Evolutionary conservation across 179 eudicot species (phyloP).

Genomic region (Silene noctiflora): DNA sequence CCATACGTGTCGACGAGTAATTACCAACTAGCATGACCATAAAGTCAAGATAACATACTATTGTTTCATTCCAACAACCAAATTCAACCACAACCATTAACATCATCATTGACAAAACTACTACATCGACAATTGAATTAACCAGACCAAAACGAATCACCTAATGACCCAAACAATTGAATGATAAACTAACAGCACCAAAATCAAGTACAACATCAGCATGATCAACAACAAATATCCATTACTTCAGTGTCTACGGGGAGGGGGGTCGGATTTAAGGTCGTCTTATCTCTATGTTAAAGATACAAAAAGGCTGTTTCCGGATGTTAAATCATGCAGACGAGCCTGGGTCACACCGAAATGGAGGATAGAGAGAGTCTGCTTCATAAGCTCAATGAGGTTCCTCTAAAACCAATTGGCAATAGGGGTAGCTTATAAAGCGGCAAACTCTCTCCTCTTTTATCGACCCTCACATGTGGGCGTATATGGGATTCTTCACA

Average conservation of each 20-base stretch:
- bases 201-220: background rate
- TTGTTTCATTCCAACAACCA: background rate
- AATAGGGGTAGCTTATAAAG: too few species aligned
- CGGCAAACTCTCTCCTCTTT: too few species aligned
- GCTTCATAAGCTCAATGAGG: too few species aligned
- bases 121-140: too few species aligned
- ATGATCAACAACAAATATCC: conserved; percentile 8
- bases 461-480: too few species aligned
- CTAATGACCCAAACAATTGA: background rate
- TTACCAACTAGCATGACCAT: background rate
- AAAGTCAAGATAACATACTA: background rate
- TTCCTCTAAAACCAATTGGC: too few species aligned
- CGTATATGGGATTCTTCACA: too few species aligned
- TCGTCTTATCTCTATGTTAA: too few species aligned
- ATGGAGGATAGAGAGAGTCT: too few species aligned
- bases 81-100: conserved; percentile 11
- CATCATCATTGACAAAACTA: background rate
- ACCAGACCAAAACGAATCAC: background rate
- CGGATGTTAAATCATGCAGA: too few species aligned
- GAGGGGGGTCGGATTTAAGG: too few species aligned
- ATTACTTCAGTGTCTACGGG: background rate
- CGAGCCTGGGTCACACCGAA: too few species aligned
- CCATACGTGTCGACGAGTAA: background rate
- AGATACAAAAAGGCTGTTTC: background rate
- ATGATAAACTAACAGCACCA: background rate